Conservation (phyloP, 2,329 filamentous ascomycete species). For the Blastomyces percursus region DNA sequence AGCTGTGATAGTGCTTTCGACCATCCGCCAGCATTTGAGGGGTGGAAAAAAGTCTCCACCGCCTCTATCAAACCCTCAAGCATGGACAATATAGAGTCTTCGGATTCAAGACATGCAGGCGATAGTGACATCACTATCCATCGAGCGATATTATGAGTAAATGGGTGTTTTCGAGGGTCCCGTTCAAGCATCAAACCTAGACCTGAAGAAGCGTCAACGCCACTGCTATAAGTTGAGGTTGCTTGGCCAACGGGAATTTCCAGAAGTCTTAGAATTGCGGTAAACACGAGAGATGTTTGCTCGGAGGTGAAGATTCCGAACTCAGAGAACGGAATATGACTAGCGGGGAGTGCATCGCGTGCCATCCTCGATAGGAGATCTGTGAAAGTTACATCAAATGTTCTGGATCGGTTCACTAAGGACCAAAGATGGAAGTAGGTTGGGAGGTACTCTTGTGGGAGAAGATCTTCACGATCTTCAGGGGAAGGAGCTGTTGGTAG, state of each 20-base stretch:
- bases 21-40: conserved; percentile 89
- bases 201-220: conserved; percentile 72
- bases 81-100: conserved; percentile 69
- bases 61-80: conserved; percentile 88
- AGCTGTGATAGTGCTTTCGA: conserved; percentile 82
- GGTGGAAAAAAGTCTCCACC: conserved; percentile 97
- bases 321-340: conserved; percentile 67
- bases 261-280: conserved; percentile 73
- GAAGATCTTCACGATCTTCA: conserved; percentile 59
- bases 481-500: conserved; percentile 68
- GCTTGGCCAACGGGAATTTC: conserved; percentile 96
- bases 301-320: conserved; percentile 87
- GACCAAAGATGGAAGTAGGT: conserved; percentile 97
- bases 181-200: conserved; percentile 79
- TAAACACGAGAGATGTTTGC: conserved; percentile 88
- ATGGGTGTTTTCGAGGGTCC: conserved; percentile 85
- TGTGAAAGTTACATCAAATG: conserved; percentile 75
- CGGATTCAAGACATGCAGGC: conserved; percentile 63
- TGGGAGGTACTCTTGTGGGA: conserved; percentile 78
- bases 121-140: conserved; percentile 92
- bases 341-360: conserved; percentile 65
- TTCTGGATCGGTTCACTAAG: conserved; percentile 76
- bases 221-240: conserved; percentile 73
- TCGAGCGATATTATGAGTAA: conserved; percentile 81
- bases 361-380: conserved; percentile 83